Evolutionary conservation across 2,329 filamentous ascomycete species (phyloP), one percentile per base, ranked within the genome.

Genomic region (Trichoderma sp.): DNA sequence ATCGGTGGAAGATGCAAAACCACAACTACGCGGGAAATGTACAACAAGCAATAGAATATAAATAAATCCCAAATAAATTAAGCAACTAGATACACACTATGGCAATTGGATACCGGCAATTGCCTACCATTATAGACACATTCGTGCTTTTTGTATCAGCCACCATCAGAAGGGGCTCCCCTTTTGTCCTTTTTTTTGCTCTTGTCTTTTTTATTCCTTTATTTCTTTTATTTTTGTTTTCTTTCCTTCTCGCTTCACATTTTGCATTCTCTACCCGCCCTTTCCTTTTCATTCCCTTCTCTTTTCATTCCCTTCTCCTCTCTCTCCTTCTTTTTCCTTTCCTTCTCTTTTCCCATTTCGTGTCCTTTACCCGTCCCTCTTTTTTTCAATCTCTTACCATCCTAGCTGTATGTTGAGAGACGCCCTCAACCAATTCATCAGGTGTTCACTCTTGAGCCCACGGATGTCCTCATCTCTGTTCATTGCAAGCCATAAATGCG

Each of bases 41-140:
- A 71, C 67, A 60, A 71, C 12, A 71, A 45, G 38, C 35, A 45
- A 66, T 66, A 66, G 35, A 65, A 65, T 41, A 65, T 45, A n/a
- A 29, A 31, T n/a, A 63, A 33, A 21, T 31, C n/a, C 29, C 29
- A 45, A 27, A 45, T 45, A 45, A 45, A 45, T 45, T 9, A 9
- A 45, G 41, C 18, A 45, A 18, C 24, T 12, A 65, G 16, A n/a
- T 24, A 27, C 21, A n/a, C 21, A 65, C 6, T 24, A 41, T 45
- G 6, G 21, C 59, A n/a, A 29, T 18, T 24, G 31, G 3, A 18
- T 29, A 18, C 16, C 16, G 7, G 41, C 41, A 45, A 45, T 45
- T 45, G 41, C 41, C 16, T n/a, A 45, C 41, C 41, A 45, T 45
- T 65, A 27, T 65, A 66, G 35, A 18, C 6, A 29, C 60, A 21